Evolutionary conservation across 1,139 yeast genomes (phyloP), one percentile per base, ranked within the genome.

Genomic region (Scheffersomyces lignicola): DNA sequence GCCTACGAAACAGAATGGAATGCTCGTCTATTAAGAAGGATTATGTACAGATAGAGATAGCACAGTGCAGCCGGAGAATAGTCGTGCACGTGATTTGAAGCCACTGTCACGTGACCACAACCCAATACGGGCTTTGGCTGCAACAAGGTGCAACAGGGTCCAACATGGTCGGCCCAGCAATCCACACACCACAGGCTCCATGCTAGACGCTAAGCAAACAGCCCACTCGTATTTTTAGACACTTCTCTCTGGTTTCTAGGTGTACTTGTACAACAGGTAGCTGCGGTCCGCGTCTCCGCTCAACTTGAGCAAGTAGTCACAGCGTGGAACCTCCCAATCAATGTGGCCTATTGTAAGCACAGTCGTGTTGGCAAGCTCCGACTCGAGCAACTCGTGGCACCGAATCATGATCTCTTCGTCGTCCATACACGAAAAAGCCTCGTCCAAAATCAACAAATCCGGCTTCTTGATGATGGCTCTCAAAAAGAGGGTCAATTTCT

Each of bases 351-450:
- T 85, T 1, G 83, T 69, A 31, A 90, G 67, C 5, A 83, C 79
- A 0, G 95, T 81, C 2, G 90, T 83, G 3, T 76, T 70, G 9
- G 47, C 40, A 69, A 83, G 78, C 15, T 69, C 58, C 2, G 46
- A 24, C 29, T 77, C 73, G 11, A 89, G 65, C n/a, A 83, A 53
- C 11, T 67, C 64, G 50, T 86, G 89, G 44, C 96, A 89, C 41
- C 68, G 68, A 16, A 68, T 65, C 57, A 89, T 73, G 26, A 81
- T 69, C 20, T 63, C 43, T 23, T 54, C 74, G 39, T 79, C 83
- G 33, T 84, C 88, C 94, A 90, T 87, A 20, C 92, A 94, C 11
- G 96, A 85, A 43, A 92, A 80, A 0, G 97, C 96, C 62, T 92
- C 98, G 55, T 92, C 98, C 3, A 92, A 65, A 36, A 92, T 83